Percentiles rank a stretch among this genome's conserved stretches.
Evolutionary conservation across 768 basidiomycete species (phyloP).

Genomic region (Mycena olivaceomarginata): DNA sequence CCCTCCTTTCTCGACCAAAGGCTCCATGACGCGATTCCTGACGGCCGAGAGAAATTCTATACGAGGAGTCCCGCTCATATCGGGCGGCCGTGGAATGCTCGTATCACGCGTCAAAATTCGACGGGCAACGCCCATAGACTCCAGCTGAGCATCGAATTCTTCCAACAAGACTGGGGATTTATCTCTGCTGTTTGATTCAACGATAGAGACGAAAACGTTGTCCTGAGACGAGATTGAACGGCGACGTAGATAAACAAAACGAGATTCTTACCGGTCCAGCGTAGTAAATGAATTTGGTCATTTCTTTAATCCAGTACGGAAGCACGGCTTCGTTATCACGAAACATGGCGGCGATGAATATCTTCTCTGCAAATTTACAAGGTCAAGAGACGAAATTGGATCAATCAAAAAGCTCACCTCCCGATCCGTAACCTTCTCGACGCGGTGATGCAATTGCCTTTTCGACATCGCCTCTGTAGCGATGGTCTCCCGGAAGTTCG

Average conservation of each 20-base stretch:
- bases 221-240: not conserved
- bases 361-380: conserved; percentile 46
- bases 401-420: not conserved
- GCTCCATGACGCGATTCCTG: not conserved
- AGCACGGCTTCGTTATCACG: conserved; percentile 60
- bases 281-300: conserved; percentile 58
- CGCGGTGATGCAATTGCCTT: not conserved
- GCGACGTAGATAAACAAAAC: not conserved
- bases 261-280: conserved; percentile 52
- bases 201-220: not conserved
- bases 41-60: not conserved
- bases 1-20: not conserved
- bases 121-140: not conserved
- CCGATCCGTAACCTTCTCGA: conserved; percentile 10
- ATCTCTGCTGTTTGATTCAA: not conserved
- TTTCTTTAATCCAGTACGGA: conserved; percentile 60
- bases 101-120: not conserved
- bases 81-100: not conserved
- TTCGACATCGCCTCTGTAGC: conserved; percentile 23
- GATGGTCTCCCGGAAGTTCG: conserved; percentile 29
- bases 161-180: not conserved
- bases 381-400: not conserved
- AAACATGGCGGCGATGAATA: conserved; percentile 65
- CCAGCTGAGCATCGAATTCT: not conserved
- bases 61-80: not conserved